Percentiles rank a stretch among this genome's conserved stretches.
Conservation (phyloP, 495 filamentous ascomycete species). For the Endocarpon pusillum region DNA sequence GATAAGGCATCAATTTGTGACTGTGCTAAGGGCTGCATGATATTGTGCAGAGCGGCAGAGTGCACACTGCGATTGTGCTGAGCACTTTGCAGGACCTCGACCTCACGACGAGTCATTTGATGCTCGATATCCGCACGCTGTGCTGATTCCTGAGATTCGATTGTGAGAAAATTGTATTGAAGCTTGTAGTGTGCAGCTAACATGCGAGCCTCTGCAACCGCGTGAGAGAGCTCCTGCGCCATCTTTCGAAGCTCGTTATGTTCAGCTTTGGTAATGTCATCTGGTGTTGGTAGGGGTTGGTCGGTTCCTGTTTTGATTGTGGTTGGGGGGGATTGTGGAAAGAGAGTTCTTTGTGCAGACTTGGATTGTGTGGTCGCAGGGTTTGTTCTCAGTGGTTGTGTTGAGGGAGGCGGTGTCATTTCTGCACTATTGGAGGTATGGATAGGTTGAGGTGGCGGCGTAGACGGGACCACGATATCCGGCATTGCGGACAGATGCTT, state of each 20-base stretch:
- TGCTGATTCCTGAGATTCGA: conserved; percentile 71
- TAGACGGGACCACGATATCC: too few relatives aligned
- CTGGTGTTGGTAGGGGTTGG: conserved; percentile 37
- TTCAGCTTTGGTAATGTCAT: conserved; percentile 46
- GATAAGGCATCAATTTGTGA: conserved; percentile 26
- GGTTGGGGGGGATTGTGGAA: conserved; percentile 39
- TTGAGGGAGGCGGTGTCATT: conserved; percentile 62
- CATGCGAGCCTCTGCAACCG: conserved; percentile 51
- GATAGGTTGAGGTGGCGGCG: too few relatives aligned
- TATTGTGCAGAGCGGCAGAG: conserved; percentile 14
- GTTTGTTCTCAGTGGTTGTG: conserved; percentile 32
- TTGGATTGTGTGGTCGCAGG: conserved; percentile 28
- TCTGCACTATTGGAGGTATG: too few relatives aligned
- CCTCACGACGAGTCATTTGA: conserved; percentile 78
- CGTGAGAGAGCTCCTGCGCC: conserved; percentile 31
- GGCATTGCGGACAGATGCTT: too few relatives aligned
- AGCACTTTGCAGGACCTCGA: conserved; percentile 62
- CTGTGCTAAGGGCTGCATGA: conserved; percentile 22
- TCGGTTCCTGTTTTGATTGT: conserved; percentile 35
- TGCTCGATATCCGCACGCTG: conserved; percentile 86
- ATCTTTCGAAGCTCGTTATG: conserved; percentile 44
- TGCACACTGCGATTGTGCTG: conserved; percentile 26
- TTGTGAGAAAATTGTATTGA: conserved; percentile 71
- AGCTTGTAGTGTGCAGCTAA: conserved; percentile 82
- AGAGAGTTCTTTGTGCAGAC: too few relatives aligned